Conservation (phyloP, 768 basidiomycete genomes). For the Clitopilus hobsonii region DNA sequence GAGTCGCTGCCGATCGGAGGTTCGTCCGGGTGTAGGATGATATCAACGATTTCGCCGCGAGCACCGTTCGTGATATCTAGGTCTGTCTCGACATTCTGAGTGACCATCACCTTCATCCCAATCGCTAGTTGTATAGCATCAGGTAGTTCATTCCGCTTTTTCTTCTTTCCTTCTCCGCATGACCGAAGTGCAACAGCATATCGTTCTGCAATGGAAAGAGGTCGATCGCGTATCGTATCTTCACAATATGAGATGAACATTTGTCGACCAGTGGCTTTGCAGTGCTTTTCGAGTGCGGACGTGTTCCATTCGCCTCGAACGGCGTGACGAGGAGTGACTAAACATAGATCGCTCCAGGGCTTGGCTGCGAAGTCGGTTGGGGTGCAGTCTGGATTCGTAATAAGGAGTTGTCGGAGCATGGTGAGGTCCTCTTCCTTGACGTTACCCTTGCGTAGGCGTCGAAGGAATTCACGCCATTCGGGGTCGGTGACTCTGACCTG, state of each 20-base stretch:
- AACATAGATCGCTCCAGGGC: constrained; percentile 16
- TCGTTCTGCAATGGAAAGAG: constrained; percentile 4
- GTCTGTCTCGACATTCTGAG: constrained; percentile 33
- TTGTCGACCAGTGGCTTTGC: constrained; percentile 6
- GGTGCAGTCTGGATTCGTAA: constrained; percentile 9
- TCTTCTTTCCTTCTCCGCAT: constrained; percentile 4
- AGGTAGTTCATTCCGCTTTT: constrained; percentile 10
- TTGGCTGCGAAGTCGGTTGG: constrained; percentile 11
- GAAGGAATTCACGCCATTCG: constrained; percentile 25
- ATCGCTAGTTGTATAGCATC: constrained; percentile 21
- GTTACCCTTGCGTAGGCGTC: constrained; percentile 16
- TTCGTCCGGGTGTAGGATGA: constrained; percentile 28
- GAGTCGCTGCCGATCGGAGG: constrained; percentile 3
- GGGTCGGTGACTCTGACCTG: constrained; percentile 26
- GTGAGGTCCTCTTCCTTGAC: constrained; percentile 17
- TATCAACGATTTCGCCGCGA: constrained; percentile 22
- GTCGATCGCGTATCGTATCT: constrained; percentile 12
- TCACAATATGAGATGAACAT: constrained; percentile 18
- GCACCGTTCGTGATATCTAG: constrained; percentile 36
- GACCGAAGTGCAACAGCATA: background rate
- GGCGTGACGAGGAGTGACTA: constrained; percentile 26
- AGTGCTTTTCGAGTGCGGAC: constrained; percentile 14
- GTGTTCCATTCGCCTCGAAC: constrained; percentile 24
- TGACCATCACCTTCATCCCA: constrained; percentile 37
- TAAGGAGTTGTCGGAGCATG: constrained; percentile 17